These are phyloP conservation scores for Fusarium acutatum DNA, from an alignment of 2,329 filamentous ascomycete genomes.

Conservation along the genomic window DNA sequence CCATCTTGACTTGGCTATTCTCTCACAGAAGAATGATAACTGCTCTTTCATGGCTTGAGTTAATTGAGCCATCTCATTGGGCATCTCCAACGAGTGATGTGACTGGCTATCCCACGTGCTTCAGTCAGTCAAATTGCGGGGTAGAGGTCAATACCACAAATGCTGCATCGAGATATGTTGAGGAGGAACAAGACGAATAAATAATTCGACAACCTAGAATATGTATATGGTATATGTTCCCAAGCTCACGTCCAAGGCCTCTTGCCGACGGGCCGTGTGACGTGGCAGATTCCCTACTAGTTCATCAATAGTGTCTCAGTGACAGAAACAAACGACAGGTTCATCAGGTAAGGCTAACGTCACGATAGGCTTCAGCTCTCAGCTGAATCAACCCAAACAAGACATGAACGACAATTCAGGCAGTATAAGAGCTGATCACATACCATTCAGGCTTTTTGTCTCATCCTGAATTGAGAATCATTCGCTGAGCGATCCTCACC, in stretches of 20 bases:
- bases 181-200: neutral
- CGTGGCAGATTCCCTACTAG: neutral
- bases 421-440: neutral
- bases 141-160: neutral
- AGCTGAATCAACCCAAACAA: neutral
- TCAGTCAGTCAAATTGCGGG: neutral
- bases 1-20: neutral
- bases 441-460: neutral
- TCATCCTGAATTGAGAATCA: neutral
- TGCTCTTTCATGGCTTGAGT: neutral
- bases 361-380: neutral
- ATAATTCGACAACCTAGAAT: neutral
- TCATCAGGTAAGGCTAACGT: neutral
- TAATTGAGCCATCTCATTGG: neutral
- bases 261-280: neutral
- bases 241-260: neutral
- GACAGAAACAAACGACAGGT: neutral
- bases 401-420: neutral
- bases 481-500: neutral
- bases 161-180: neutral
- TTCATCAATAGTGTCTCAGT: neutral
- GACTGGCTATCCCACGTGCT: neutral
- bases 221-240: neutral
- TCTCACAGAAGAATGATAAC: fast-evolving
- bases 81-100: neutral